Conservation (phyloP, 768 basidiomycete genomes). For the Tricholomella constricta region DNA sequence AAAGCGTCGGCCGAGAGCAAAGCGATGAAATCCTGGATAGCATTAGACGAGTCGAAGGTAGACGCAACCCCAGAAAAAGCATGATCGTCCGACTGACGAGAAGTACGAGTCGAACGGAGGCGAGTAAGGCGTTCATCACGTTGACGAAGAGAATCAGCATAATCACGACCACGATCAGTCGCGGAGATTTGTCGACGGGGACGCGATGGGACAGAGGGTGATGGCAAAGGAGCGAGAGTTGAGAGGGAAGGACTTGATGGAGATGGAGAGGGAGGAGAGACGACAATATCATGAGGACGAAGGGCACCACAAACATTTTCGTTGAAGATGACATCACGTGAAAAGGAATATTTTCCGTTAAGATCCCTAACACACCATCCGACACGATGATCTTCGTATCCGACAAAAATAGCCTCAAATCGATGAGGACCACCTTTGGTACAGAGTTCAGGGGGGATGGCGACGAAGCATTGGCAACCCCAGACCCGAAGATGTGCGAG, state of each 20-base stretch:
- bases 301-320: too few species aligned
- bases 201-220: not conserved
- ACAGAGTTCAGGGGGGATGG: conserved; percentile 16
- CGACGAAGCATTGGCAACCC: too few species aligned
- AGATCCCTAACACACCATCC: conserved; percentile 23
- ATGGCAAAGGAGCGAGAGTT: not conserved
- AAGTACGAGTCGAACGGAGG: not conserved
- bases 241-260: not conserved
- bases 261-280: not conserved
- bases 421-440: conserved; percentile 12
- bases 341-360: conserved; percentile 22
- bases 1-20: not conserved
- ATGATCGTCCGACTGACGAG: not conserved
- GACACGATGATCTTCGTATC: too few species aligned
- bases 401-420: conserved; percentile 1
- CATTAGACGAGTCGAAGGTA: not conserved
- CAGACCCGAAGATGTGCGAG: too few species aligned
- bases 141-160: too few species aligned
- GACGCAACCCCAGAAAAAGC: too few species aligned
- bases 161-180: not conserved
- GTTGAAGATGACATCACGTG: conserved; percentile 32
- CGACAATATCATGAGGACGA: too few species aligned
- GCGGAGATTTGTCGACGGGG: not conserved
- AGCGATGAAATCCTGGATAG: not conserved
- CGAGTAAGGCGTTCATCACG: not conserved